Evolutionary conservation across 768 basidiomycete species (phyloP).

Genomic region (Tricholoma flavovirens): DNA sequence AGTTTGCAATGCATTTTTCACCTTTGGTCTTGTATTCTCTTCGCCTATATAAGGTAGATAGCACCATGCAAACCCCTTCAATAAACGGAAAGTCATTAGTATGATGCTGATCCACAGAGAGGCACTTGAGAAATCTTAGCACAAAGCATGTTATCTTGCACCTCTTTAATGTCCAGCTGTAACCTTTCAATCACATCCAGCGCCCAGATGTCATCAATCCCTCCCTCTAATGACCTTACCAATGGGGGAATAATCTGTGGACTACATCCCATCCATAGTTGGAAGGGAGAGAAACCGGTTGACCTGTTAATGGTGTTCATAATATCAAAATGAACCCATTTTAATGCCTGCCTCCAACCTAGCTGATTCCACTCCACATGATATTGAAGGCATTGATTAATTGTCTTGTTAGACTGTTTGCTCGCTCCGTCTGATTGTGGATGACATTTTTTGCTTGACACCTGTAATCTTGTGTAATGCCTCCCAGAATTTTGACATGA

Average conservation of each 20-base stretch:
- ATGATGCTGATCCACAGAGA: not conserved
- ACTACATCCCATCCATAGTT: not conserved
- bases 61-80: not conserved
- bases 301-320: not conserved
- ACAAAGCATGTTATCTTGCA: no score
- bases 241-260: not conserved
- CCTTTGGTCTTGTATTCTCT: not conserved
- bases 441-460: constrained; percentile 20
- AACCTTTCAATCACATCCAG: not conserved
- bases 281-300: no score
- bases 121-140: no score
- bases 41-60: not conserved
- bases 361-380: not conserved
- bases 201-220: not conserved
- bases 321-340: not conserved
- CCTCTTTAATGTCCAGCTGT: no score
- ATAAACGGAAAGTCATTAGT: not conserved
- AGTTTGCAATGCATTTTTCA: not conserved
- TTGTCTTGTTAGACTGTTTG: no score
- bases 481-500: constrained; percentile 29
- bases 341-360: not conserved
- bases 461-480: not conserved
- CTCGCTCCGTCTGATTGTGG: constrained; percentile 30
- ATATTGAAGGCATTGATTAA: no score
- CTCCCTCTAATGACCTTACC: not conserved